Conservation (phyloP, 164 flowering plant species). For the Platanus orientalis region DNA sequence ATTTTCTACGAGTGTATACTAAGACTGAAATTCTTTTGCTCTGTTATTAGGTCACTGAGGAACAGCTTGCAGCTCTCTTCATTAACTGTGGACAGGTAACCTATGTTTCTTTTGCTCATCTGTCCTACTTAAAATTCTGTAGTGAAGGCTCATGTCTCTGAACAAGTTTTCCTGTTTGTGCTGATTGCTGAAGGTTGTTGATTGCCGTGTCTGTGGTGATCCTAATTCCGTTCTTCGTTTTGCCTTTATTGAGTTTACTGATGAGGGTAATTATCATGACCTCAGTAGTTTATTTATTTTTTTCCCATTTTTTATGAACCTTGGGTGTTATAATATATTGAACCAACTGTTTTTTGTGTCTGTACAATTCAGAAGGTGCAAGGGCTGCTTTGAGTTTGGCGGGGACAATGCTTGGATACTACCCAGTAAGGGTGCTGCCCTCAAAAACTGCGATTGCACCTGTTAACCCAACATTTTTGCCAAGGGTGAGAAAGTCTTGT, state of each 20-base stretch:
- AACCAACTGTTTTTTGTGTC: conserved; percentile 2
- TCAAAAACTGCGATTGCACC: conserved; percentile 93
- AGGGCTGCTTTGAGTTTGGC: conserved; percentile 58
- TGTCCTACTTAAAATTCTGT: not conserved
- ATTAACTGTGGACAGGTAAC: conserved; percentile 66
- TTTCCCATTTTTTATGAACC: not conserved
- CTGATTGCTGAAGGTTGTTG: conserved; percentile 54
- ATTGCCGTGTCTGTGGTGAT: conserved; percentile 78
- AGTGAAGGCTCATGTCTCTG: not conserved
- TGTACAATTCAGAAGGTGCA: conserved; percentile 59
- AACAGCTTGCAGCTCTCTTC: conserved; percentile 73
- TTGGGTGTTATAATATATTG: not conserved
- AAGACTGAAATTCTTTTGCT: not conserved
- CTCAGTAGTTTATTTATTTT: not conserved
- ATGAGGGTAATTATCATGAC: conserved; percentile 47
- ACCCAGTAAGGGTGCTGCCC: conserved; percentile 75
- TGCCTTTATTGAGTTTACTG: conserved; percentile 79
- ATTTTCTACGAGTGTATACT: not conserved
- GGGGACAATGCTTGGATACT: conserved; percentile 81
- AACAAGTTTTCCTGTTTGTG: conserved; percentile 1
- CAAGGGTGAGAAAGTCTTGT: conserved; percentile 46
- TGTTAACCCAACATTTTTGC: conserved; percentile 78
- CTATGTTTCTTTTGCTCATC: not conserved
- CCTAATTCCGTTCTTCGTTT: conserved; percentile 76
- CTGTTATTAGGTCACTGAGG: conserved; percentile 49